Base-by-base conservation (phyloP, 192 early-diverging fungal genomes). In the Kickxella alabastrina region DNA sequence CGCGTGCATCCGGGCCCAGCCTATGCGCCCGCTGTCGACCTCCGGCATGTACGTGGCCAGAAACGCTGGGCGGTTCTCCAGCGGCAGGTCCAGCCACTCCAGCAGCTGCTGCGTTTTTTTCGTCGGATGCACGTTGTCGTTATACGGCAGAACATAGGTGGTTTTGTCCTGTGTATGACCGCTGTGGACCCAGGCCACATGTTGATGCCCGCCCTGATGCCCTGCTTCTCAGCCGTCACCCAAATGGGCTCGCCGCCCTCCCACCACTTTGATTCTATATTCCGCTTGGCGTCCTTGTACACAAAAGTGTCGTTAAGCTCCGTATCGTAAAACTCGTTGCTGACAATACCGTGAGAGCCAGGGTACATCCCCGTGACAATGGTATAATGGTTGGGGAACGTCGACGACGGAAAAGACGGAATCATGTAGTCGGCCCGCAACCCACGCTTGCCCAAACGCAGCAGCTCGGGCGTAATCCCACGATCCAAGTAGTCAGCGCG, bases 331-430 rank as follows among this genome's bases (percentile, higher is more conserved):
- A 95, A 97, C 49, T 73, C 76, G 54, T 90, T 90, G 46, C 74
- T 85, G 5, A 97, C 89, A 49, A 97, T 95, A 13, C 95, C 95
- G 48, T 97, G 92, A 4, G 83, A 79, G 29, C 90, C 87, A 2
- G 95, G 93, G 59, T 92, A 95, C 27, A 97, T 62, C n/a, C 95
- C 93, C 9, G 95, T 95, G 7, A 80, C 87, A 32, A 97, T 71
- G 1, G 90, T 81, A 62, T 91, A 95, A 68, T 97, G 95, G 68
- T 97, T 97, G 4, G 93, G 88, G 57, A 93, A 95, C 0, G 95
- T 95, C 29, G 90, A 79, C 19, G 80, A 82, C 18, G 74, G 72
- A 39, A 74, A 80, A 42, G 60, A 68, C 4, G 78, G 77, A 4
- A 57, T 25, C 62, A 81, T 65, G 57, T 66, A 79, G 48, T 69